phyloP scores from a whole-genome alignment of 148 eudicot species.

The Chenopodium quinoa region DNA sequence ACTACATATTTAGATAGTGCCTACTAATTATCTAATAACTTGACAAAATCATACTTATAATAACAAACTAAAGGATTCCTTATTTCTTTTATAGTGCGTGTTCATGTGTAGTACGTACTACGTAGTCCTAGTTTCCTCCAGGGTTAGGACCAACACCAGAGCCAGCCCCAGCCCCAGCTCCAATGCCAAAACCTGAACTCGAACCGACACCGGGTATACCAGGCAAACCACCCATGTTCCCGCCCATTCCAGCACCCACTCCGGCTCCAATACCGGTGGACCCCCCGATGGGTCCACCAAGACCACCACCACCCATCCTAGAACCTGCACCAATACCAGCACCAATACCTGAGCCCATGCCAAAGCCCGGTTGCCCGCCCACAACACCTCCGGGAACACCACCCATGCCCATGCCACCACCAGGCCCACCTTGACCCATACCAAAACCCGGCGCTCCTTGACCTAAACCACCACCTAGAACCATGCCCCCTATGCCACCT shows the following conservation, averaged over 20 bases:
- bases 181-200: constrained; percentile 1
- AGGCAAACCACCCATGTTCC: constrained; percentile 8
- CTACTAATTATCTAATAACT: background rate
- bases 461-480: constrained; percentile 20
- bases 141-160: constrained; percentile 7
- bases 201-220: background rate
- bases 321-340: constrained; percentile 25
- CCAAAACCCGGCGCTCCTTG: constrained; percentile 7
- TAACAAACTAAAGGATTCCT: background rate
- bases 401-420: constrained; percentile 7
- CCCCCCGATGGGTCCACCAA: constrained; percentile 11
- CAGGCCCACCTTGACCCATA: background rate
- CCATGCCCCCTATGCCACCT: background rate
- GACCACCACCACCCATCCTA: constrained; percentile 3
- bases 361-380: constrained; percentile 19
- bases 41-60: background rate
- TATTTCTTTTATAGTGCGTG: background rate
- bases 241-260: constrained; percentile 5
- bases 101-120: background rate
- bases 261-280: background rate
- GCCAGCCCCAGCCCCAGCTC: constrained; percentile 3
- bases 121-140: background rate
- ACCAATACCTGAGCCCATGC: constrained; percentile 25
- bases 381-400: constrained; percentile 8
- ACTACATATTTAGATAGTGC: background rate